Base-by-base conservation (phyloP, 192 early-diverging fungal species). In the Umbelopsis sp. region DNA sequence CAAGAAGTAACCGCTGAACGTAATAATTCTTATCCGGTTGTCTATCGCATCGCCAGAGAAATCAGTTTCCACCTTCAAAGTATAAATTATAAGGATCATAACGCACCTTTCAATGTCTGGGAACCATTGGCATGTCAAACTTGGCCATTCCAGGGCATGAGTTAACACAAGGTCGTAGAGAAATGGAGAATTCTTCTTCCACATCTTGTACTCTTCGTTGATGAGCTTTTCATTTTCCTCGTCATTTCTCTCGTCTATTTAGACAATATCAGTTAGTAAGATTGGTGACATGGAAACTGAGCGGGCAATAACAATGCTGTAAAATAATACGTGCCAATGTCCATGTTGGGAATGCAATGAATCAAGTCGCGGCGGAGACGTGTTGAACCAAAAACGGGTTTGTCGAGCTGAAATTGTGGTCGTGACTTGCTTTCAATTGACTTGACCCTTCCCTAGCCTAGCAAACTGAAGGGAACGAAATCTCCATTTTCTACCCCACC, bases 161-260 rank as follows among this genome's bases (percentile, higher is more conserved):
- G 97, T 97, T 24, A 99, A 89, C 14, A 99, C 92, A 41, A 95
- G 88, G 83, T 99, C 97, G 80, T 99, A 99, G 24, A 99, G 89
- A 74, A 99, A 99, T 38, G 97, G 97, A 16, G 92, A 93, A 84
- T 99, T 99, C 86, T 99, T 99, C 79, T 99, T 99, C 97, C 97
- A 99, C 68, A 95, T 94, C 83, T 98, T 98, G 84, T 98, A 97
- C 75, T 98, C 96, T 82, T 96, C 95, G 75, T 96, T 96, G 66
- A 96, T 94, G 29, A 95, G 80, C 74, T 95, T 97, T 73, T 96
- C 96, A 71, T 92, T 73, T 50, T 72, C 77, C 29, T 62, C 56
- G 11, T 62, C 56, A 34, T 22, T 29, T 62, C 56, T 62, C 31
- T 62, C 56, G 31, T 62, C 56, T 62, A 14, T 17, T 8, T 34